These are phyloP conservation scores for Thielaviopsis punctulata DNA, from an alignment of 2,329 filamentous ascomycete species.

Conservation along the genomic window DNA sequence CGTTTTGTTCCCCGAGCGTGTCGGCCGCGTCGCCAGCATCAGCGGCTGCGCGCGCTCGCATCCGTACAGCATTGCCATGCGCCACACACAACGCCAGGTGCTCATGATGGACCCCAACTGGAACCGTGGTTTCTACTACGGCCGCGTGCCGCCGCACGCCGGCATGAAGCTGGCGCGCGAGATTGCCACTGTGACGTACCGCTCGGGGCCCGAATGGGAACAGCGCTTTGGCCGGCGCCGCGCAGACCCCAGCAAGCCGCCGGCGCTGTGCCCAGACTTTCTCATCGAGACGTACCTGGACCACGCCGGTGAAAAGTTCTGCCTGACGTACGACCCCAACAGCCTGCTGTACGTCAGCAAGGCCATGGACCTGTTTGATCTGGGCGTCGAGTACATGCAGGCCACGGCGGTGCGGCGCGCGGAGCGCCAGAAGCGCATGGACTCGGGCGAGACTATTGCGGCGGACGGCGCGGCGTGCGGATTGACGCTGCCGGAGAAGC, in stretches of 20 bases:
- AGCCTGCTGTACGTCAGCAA: slow-evolving; percentile 93
- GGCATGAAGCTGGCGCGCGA: slow-evolving; percentile 97
- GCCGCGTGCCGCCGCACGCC: slow-evolving; percentile 70
- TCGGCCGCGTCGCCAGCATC: slow-evolving; percentile 71
- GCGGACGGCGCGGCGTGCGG: slow-evolving; percentile 38
- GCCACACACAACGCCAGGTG: slow-evolving; percentile 91
- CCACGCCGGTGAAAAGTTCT: slow-evolving; percentile 96
- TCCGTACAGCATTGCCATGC: slow-evolving; percentile 96
- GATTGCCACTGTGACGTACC: slow-evolving; percentile 94
- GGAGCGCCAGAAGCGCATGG: slow-evolving; percentile 40
- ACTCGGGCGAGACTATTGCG: slow-evolving; percentile 33
- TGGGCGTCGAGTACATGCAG: slow-evolving; percentile 54
- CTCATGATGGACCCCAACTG: slow-evolving; percentile 98
- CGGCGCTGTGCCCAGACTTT: slow-evolving; percentile 92
- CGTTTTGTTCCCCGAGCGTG: slow-evolving; percentile 63
- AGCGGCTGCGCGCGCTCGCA: slow-evolving; percentile 88
- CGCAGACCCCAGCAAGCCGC: slow-evolving; percentile 71
- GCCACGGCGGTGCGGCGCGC: slow-evolving; percentile 44
- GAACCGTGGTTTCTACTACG: slow-evolving; percentile 90
- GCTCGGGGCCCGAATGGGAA: slow-evolving; percentile 95
- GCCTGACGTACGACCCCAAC: slow-evolving; percentile 89
- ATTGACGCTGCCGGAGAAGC: slow-evolving; percentile 63
- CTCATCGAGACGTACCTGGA: slow-evolving; percentile 96
- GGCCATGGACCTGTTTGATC: slow-evolving; percentile 95
- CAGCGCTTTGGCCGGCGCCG: slow-evolving; percentile 76